Percentiles rank a stretch among this genome's conserved stretches.
Conservation (phyloP, 2,329 filamentous ascomycete genomes). For the Didymella exigua region DNA sequence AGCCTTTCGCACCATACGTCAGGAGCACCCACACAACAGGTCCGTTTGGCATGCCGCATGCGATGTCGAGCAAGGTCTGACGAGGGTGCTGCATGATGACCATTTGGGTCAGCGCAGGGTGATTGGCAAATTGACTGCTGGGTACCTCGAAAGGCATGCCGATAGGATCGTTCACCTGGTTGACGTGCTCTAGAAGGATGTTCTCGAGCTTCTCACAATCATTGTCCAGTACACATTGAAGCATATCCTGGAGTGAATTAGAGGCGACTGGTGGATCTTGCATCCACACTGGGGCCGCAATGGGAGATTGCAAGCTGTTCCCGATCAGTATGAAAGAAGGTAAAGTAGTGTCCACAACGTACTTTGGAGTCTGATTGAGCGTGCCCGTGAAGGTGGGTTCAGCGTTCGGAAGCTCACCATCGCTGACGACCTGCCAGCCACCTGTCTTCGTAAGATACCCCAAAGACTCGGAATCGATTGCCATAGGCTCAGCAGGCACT, state of each 20-base stretch:
- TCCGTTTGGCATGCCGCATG: constrained; percentile 37
- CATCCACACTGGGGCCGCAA: constrained; percentile 23
- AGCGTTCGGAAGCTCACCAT: background rate
- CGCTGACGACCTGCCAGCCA: constrained; percentile 17
- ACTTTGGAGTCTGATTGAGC: constrained; percentile 19
- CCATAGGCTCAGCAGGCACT: constrained; percentile 7
- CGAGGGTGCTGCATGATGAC: constrained; percentile 38
- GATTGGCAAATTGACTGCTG: constrained; percentile 31
- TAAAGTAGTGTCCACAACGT: background rate
- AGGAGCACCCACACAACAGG: constrained; percentile 36
- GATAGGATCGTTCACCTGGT: constrained; percentile 38
- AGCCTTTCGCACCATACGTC: constrained; percentile 36
- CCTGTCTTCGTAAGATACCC: constrained; percentile 6
- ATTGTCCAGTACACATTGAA: constrained; percentile 32
- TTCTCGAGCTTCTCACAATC: constrained; percentile 34
- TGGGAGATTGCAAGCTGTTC: constrained; percentile 15
- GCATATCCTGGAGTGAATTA: constrained; percentile 35
- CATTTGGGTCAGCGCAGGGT: constrained; percentile 33
- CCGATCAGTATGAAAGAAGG: background rate
- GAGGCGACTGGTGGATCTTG: constrained; percentile 18
- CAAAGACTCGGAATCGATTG: background rate
- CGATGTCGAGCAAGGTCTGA: constrained; percentile 43
- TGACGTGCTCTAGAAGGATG: constrained; percentile 30
- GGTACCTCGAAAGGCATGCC: constrained; percentile 37
- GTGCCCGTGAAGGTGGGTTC: constrained; percentile 20